Evolutionary conservation across 345 rosid genomes (phyloP).

Genomic region (Pugionium cornutum): DNA sequence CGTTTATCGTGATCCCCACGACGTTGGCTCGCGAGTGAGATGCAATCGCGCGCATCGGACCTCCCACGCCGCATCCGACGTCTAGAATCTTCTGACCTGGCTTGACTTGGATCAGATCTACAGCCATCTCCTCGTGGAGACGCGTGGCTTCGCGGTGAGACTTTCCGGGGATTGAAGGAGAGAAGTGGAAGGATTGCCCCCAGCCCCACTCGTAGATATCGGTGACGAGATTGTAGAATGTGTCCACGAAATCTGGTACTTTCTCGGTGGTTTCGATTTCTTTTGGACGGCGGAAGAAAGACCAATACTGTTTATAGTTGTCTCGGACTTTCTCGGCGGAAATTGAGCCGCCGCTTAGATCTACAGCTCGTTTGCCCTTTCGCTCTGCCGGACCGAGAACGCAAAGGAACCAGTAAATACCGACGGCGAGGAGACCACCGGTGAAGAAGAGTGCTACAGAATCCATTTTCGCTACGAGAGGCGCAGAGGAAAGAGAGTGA

Average conservation of each 20-base stretch:
- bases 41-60: slow-evolving; percentile 98
- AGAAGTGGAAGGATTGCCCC: slow-evolving; percentile 99
- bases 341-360: slow-evolving; percentile 92
- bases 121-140: slow-evolving; percentile 87
- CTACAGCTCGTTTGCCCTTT: slow-evolving; percentile 74
- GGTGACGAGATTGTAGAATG: slow-evolving; percentile 92
- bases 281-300: slow-evolving; percentile 91
- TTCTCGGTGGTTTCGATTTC: slow-evolving; percentile 87
- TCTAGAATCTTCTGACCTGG: slow-evolving; percentile 69
- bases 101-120: slow-evolving; percentile 67
- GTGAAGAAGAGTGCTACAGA: slow-evolving; percentile 62
- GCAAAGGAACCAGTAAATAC: slow-evolving; percentile 91
- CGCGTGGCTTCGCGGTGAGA: slow-evolving; percentile 91
- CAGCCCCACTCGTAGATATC: slow-evolving; percentile 99
- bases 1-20: slow-evolving; percentile 93
- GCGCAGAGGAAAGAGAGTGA: background rate
- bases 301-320: slow-evolving; percentile 84
- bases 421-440: slow-evolving; percentile 69
- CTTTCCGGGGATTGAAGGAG: slow-evolving; percentile 72
- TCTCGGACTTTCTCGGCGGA: slow-evolving; percentile 86
- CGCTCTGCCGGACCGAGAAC: slow-evolving; percentile 86
- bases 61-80: slow-evolving; percentile 97
- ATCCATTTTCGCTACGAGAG: slow-evolving; percentile 44
- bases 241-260: slow-evolving; percentile 92
- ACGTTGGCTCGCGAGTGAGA: slow-evolving; percentile 84